phyloP scores from a whole-genome alignment of 2,329 filamentous ascomycete species.

The Trichocomaceae sp. region DNA sequence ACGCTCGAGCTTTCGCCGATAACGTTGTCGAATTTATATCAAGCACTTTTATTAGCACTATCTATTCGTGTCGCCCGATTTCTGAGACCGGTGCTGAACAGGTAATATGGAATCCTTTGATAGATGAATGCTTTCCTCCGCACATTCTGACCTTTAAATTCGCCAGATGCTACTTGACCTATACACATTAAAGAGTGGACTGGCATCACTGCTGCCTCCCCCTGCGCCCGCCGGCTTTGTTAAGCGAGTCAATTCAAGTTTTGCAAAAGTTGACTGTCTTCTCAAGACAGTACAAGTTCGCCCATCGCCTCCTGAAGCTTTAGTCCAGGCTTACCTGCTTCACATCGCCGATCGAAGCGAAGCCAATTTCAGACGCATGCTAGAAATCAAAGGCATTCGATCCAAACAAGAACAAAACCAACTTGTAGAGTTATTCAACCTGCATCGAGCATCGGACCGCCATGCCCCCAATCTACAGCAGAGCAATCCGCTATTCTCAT shows the following conservation, averaged over 20 bases:
- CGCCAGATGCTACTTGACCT: constrained; percentile 86
- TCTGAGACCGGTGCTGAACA: constrained; percentile 92
- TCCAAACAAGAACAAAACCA: constrained; percentile 70
- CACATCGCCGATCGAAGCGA: constrained; percentile 93
- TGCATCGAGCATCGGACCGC: constrained; percentile 62
- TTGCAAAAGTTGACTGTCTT: constrained; percentile 81
- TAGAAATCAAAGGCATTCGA: constrained; percentile 88
- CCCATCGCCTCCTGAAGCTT: constrained; percentile 79
- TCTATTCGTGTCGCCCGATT: constrained; percentile 83
- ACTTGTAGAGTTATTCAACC: constrained; percentile 84
- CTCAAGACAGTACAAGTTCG: constrained; percentile 96
- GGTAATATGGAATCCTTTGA: constrained; percentile 40
- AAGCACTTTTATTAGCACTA: constrained; percentile 69
- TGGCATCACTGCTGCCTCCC: constrained; percentile 48
- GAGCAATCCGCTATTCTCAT: constrained; percentile 62
- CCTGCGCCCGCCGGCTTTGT: constrained; percentile 61
- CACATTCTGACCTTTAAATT: constrained; percentile 8
- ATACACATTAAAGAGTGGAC: constrained; percentile 56
- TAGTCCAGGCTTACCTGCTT: constrained; percentile 95
- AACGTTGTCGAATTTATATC: constrained; percentile 87
- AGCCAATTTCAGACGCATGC: constrained; percentile 89
- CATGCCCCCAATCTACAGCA: constrained; percentile 62
- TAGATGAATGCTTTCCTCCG: neutral
- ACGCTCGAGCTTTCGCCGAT: constrained; percentile 89
- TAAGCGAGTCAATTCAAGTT: constrained; percentile 76